Evolutionary conservation across 305 asterid genomes (phyloP), one percentile per base, ranked within the genome.

Genomic region (Rubia balearica): DNA sequence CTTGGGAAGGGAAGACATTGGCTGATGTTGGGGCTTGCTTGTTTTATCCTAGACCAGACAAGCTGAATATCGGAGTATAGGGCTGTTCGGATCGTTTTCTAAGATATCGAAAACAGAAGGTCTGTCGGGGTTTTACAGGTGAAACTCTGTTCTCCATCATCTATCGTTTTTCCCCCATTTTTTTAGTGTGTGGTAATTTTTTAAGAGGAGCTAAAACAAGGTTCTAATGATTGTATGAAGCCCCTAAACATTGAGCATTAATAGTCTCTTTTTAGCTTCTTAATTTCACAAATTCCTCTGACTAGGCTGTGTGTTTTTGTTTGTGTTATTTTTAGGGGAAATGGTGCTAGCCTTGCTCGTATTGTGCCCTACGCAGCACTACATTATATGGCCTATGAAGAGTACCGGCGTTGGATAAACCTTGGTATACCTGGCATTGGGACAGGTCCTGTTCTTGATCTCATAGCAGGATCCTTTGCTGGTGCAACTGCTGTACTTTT

Each of bases 401-500:
- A 93, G 79, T 93, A 93, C 67, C 84, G 98, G 33, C 82, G 89
- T 79, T 88, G 87, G 96, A 91, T 93, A 75, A 89, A 88, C 65
- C 75, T 80, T 67, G 89, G 86, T 24, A 80, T 85, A 76, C 97
- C 97, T 13, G 82, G 79, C 7, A 53, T 80, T 40, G 83, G 88
- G 22, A 88, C 84, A 79, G 98, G 98, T 76, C 97, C 98, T 1
- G 89, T 87, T 53, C 96, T 93, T 76, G 98, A 93, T 83, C 96
- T 93, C 14, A 30, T 87, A 5, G 92, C 98, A 46, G 98, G 98
- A 80, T 90, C 98, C n/a, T 86, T 89, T 78, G 96, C 98, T 40
- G 98, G 98, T 64, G 98, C 97, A 71, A 93, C 98, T 27, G 98
- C 98, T 46, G 98, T 93, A 57, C 88, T 91, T 42, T 89, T 84